Percentiles rank a stretch among this genome's conserved stretches.
phyloP scores from a whole-genome alignment of 192 early-diverging fungal species.

The Linnemannia hyalina region DNA sequence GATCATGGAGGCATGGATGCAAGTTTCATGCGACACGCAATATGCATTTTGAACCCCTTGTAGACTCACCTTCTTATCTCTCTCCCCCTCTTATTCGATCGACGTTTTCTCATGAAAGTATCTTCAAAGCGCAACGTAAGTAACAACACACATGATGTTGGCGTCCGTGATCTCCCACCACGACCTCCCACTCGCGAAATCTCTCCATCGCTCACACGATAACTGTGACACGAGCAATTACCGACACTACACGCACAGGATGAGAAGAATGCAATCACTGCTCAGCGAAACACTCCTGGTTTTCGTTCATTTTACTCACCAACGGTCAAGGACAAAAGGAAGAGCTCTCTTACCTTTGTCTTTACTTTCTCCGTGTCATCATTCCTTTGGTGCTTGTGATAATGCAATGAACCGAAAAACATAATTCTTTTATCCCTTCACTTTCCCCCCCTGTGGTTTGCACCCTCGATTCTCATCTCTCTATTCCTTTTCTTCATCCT shows the following conservation, averaged over 20 bases:
- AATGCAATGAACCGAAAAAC: neutral
- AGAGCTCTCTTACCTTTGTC: neutral
- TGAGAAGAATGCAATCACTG: neutral
- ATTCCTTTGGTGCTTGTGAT: neutral
- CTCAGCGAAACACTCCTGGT: neutral
- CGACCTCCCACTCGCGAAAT: neutral
- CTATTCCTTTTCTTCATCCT: neutral
- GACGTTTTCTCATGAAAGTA: slow-evolving; percentile 9
- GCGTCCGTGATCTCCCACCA: neutral
- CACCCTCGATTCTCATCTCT: neutral
- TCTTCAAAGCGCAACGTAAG: slow-evolving; percentile 54
- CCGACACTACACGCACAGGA: neutral
- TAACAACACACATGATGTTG: neutral
- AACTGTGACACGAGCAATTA: neutral
- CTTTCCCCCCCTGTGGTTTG: neutral
- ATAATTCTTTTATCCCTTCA: neutral
- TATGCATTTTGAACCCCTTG: neutral
- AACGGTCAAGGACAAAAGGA: neutral
- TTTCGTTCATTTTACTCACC: neutral
- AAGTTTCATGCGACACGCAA: neutral
- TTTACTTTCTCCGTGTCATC: neutral
- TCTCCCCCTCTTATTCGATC: neutral
- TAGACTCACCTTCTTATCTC: neutral
- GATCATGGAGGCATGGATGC: neutral
- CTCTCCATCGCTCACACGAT: neutral